Percentiles rank a stretch among this genome's conserved stretches.
Conservation (phyloP, 2,329 filamentous ascomycete genomes). For the Blumeria hordei region DNA sequence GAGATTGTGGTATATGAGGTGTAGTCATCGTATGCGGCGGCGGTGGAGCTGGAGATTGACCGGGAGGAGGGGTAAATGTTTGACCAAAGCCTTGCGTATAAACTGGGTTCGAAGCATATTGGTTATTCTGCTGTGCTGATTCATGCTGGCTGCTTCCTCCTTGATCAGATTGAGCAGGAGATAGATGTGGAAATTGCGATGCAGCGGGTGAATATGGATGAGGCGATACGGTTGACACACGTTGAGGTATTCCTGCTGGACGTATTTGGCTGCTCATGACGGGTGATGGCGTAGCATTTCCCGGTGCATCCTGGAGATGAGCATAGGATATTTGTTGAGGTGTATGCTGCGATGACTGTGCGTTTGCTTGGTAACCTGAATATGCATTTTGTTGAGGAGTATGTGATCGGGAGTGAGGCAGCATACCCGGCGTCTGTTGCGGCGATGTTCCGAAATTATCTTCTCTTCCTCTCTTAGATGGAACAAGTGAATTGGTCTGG, state of each 20-base stretch:
- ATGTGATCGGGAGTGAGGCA: conserved; percentile 70
- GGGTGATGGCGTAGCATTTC: conserved; percentile 75
- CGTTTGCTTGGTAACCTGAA: conserved; percentile 41
- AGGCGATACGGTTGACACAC: conserved; percentile 78
- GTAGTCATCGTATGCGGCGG: conserved; percentile 20
- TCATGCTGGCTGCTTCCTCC: conserved; percentile 26
- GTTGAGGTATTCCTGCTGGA: conserved; percentile 45
- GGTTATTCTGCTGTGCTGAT: conserved; percentile 43
- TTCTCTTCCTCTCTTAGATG: conserved; percentile 71
- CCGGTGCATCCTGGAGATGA: conserved; percentile 60
- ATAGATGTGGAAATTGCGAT: conserved; percentile 52
- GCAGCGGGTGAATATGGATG: conserved; percentile 66
- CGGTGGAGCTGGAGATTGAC: conserved; percentile 30
- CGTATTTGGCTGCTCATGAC: conserved; percentile 67
- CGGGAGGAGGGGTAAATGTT: conserved; percentile 30
- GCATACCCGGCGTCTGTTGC: conserved; percentile 45
- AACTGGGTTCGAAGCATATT: conserved; percentile 35
- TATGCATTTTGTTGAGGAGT: conserved; percentile 64
- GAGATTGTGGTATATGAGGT: conserved; percentile 17
- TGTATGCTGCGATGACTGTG: conserved; percentile 31
- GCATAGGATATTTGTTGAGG: conserved; percentile 48
- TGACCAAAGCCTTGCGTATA: conserved; percentile 34
- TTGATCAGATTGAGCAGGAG: conserved; percentile 54
- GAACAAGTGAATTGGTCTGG: conserved; percentile 66
- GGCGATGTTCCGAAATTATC: conserved; percentile 71